Evolutionary conservation across 768 basidiomycete genomes (phyloP), one percentile per base, ranked within the genome.

Genomic region (Pleurotus tuoliensis): DNA sequence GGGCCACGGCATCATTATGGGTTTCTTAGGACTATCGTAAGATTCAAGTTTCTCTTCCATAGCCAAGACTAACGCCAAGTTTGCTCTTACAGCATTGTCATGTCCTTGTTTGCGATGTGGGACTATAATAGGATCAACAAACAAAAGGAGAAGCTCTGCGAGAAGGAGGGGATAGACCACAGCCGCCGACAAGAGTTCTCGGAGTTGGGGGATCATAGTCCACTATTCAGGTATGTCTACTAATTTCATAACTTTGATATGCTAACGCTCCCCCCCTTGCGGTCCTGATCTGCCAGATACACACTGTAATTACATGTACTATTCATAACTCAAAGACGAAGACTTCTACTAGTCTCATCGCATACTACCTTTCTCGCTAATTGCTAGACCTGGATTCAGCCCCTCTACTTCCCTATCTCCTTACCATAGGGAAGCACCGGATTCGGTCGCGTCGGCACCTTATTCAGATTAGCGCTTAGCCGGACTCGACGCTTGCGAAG

Each of bases 181-280:
- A 71, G 66, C 45, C 68, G 65, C 45, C 66, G 61, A 49, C 70
- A 71, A 4, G 73, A 80, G 41, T 83, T 78, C 60, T 67, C 63
- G 38, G 66, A 81, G 4, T 69, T 83, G 67, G 83, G 81, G 5
- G 80, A 80, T 58, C 69, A 76, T 39, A 82, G 80, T 55, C 83
- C 84, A 43, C 67, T 86, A 38, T 85, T 81, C 71, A 76, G 80
- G 79, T 79, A 48, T 52, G 69, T 58, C 12, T 7, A 34, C 7
- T 34, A 34, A 34, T 9, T 11, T 34, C 11, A 34, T 11, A 34
- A 9, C 7, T 9, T 34, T 34, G 30, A 9, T 34, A 9, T 11
- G 30, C 30, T 34, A 7, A 44, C 4, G 13, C 41, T 44, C 20
- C 20, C n/a, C 12, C n/a, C 20, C 41, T 22, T 44, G 41, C 12